These are phyloP conservation scores for Panellus pusillus DNA, from an alignment of 768 basidiomycete genomes.

Conservation along the genomic window DNA sequence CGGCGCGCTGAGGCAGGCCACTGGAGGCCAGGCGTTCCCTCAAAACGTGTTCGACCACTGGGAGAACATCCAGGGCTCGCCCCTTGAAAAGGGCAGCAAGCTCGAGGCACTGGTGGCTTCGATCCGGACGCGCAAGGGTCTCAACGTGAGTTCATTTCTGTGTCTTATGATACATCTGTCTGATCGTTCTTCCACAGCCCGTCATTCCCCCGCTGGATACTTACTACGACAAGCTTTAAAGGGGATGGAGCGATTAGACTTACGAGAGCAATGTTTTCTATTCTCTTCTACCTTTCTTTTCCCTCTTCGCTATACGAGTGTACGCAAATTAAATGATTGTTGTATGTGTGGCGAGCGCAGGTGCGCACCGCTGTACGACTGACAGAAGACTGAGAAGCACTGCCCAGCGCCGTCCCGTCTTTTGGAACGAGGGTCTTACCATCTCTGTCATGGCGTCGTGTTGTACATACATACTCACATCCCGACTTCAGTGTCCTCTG, in stretches of 20 bases:
- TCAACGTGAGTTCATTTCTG: slow-evolving; percentile 45
- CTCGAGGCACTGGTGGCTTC: slow-evolving; percentile 57
- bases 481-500: too few relatives aligned
- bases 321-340: not conserved
- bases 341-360: not conserved
- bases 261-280: slow-evolving; percentile 1
- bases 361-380: too few relatives aligned
- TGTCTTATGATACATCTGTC: not conserved
- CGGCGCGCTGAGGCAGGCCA: slow-evolving; percentile 87
- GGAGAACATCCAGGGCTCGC: slow-evolving; percentile 42
- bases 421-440: too few relatives aligned
- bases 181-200: slow-evolving; percentile 39
- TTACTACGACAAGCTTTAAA: slow-evolving; percentile 71
- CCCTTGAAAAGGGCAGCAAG: slow-evolving; percentile 68
- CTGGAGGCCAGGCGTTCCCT: slow-evolving; percentile 97
- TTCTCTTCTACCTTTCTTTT: not conserved
- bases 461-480: too few relatives aligned
- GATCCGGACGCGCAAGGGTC: slow-evolving; percentile 75
- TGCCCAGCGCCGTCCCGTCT: too few relatives aligned
- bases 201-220: slow-evolving; percentile 64
- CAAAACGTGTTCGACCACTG: slow-evolving; percentile 93
- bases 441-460: too few relatives aligned
- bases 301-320: not conserved
- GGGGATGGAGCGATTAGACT: slow-evolving; percentile 3
- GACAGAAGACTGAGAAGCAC: too few relatives aligned